Evolutionary conservation across 495 filamentous ascomycete species (phyloP), one percentile per base, ranked within the genome.

Genomic region (Talaromyces ruber): DNA sequence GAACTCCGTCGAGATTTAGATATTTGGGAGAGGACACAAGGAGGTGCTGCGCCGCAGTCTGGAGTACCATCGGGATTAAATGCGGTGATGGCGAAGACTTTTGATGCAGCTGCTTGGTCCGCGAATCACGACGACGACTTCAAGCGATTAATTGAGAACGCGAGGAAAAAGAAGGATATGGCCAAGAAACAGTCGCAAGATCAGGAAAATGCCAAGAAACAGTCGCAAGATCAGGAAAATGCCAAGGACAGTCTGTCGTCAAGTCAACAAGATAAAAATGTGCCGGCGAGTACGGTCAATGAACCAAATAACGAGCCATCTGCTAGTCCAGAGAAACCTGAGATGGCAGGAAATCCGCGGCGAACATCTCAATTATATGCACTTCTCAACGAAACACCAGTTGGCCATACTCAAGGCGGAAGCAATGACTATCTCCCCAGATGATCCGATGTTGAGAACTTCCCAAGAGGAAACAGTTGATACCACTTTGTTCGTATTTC

Each of bases 1-100:
- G 87, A 93, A 54, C 68, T 98, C 6, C 69, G 94, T 29, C 81
- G 81, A 6, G 93, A 97, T 60, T 68, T 98, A 18, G 87, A 92
- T 25, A 67, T 81, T 2, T 97, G 94, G 93, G 94, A 98, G 67
- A 77, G 82, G 30, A 93, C 88, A 0, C 84, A 93, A 63, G 80
- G 80, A 30, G 76, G 76, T 3, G 37, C 66, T 59, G 71, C 74
- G 6, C 43, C 64, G 0, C 50, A 34, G 30, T 59, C 59, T 18
- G 66, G 67, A 7, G 62, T 68, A n/a, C 60, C 63, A 29, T 68
- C 67, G 9, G 57, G 65, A 11, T 64, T 66, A 18, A 77, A 71
- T 55, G 67, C 73, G 0, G 75, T 90, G 24, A 90, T 89, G 78
- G 82, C 82, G 61, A 96, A 94, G 68, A 87, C 93, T 54, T 97